Conservation (phyloP, 2,329 filamentous ascomycete species). For the Fusarium tjaetaba region DNA sequence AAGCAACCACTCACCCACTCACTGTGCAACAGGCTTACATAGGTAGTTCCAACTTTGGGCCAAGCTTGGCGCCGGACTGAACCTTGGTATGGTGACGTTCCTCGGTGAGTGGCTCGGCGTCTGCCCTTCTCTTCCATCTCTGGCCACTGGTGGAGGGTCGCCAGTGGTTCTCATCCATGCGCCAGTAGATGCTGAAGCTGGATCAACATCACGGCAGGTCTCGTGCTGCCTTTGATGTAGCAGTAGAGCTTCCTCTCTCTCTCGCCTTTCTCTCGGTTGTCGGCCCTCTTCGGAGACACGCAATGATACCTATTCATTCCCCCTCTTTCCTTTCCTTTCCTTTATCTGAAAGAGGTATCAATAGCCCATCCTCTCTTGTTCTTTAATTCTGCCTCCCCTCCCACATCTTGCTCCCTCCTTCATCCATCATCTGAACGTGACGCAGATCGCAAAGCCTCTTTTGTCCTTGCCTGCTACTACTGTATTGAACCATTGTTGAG, state of each 20-base stretch:
- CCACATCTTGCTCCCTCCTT: conserved; percentile 21
- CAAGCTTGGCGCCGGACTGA: conserved; percentile 26
- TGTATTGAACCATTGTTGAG: conserved; percentile 15
- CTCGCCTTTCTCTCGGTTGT: conserved; percentile 32
- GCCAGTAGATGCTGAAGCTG: conserved; percentile 30
- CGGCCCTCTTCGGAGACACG: conserved; percentile 22
- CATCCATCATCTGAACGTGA: conserved; percentile 19
- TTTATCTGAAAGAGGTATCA: conserved; percentile 26
- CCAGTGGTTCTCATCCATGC: conserved; percentile 43
- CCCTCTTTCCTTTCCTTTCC: conserved; percentile 9
- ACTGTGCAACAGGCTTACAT: conserved; percentile 9
- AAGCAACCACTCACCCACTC: background rate
- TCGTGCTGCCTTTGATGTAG: conserved; percentile 32
- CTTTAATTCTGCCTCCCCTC: conserved; percentile 31
- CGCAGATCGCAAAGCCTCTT: conserved; percentile 31
- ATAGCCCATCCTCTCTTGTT: conserved; percentile 15
- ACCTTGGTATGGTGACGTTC: conserved; percentile 38
- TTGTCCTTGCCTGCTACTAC: background rate
- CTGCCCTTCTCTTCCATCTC: conserved; percentile 26
- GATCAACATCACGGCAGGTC: conserved; percentile 41
- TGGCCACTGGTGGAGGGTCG: conserved; percentile 45
- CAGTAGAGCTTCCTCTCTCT: conserved; percentile 4
- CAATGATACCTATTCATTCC: background rate
- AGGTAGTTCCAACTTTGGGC: background rate
- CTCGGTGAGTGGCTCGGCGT: conserved; percentile 40